These are phyloP conservation scores for Fusarium subtropicale DNA, from an alignment of 2,329 filamentous ascomycete genomes.

Conservation along the genomic window DNA sequence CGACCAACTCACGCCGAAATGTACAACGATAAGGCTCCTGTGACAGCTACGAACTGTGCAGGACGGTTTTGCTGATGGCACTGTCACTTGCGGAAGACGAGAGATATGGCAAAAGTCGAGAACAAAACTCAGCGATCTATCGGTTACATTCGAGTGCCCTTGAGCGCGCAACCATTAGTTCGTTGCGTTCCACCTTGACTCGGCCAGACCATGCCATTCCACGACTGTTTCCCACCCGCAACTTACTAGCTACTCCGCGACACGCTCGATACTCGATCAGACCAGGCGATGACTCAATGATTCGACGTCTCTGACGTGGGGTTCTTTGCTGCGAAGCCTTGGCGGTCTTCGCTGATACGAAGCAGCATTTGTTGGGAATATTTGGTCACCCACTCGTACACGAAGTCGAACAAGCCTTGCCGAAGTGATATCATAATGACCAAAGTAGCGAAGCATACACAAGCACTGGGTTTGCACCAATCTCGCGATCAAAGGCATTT, in stretches of 20 bases:
- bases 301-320: neutral
- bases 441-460: neutral
- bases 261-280: neutral
- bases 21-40: no score
- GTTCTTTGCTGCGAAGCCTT: neutral
- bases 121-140: no score
- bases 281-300: neutral
- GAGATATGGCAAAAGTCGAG: no score
- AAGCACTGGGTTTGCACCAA: neutral
- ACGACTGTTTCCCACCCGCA: no score
- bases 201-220: neutral
- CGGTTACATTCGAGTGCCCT: neutral
- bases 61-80: no score
- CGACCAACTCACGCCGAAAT: no score
- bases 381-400: no score
- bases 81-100: no score
- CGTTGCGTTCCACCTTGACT: neutral
- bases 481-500: rapidly evolving
- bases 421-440: rapidly evolving
- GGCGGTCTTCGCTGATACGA: neutral
- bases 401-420: rapidly evolving
- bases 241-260: neutral
- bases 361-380: no score
- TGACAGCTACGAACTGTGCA: no score
- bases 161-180: neutral